These are phyloP conservation scores for Podospora bellae-mahoneyi DNA, from an alignment of 495 filamentous ascomycete genomes.

Conservation along the genomic window DNA sequence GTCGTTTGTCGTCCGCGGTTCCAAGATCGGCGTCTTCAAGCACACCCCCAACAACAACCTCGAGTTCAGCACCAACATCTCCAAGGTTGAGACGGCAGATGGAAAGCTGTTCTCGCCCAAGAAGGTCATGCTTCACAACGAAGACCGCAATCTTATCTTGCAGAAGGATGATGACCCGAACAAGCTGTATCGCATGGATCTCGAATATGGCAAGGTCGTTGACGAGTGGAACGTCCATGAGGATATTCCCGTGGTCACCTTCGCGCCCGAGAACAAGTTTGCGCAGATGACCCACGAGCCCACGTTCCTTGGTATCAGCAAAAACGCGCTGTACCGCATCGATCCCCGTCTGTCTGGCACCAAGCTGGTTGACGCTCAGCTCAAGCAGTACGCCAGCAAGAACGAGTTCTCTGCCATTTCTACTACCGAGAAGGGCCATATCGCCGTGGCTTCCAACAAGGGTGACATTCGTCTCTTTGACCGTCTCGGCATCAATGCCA, in stretches of 20 bases:
- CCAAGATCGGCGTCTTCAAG: conserved; percentile 98
- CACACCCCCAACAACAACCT: conserved; percentile 89
- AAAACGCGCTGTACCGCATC: conserved; percentile 88
- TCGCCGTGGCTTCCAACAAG: conserved; percentile 95
- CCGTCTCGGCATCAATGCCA: conserved; percentile 92
- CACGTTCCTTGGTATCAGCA: conserved; percentile 87
- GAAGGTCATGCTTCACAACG: conserved; percentile 96
- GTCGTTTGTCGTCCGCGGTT: conserved; percentile 93
- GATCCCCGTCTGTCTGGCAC: conserved; percentile 86
- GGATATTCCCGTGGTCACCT: conserved; percentile 85
- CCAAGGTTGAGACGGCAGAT: conserved; percentile 84
- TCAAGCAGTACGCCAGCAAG: conserved; percentile 95
- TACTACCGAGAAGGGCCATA: conserved; percentile 92
- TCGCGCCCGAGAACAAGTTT: conserved; percentile 96
- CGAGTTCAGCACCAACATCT: conserved; percentile 96
- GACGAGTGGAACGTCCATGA: conserved; percentile 99
- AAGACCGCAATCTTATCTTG: conserved; percentile 88
- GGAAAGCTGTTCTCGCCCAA: conserved; percentile 88
- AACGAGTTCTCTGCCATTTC: conserved; percentile 93
- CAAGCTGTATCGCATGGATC: conserved; percentile 94
- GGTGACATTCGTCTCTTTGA: conserved; percentile 97
- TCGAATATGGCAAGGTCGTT: conserved; percentile 97
- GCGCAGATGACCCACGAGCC: conserved; percentile 95
- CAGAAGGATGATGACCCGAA: conserved; percentile 84
- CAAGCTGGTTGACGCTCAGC: conserved; percentile 86